Percentiles rank a stretch among this genome's conserved stretches.
Evolutionary conservation across 495 filamentous ascomycete species (phyloP).

Genomic region (Xylaria castorea): DNA sequence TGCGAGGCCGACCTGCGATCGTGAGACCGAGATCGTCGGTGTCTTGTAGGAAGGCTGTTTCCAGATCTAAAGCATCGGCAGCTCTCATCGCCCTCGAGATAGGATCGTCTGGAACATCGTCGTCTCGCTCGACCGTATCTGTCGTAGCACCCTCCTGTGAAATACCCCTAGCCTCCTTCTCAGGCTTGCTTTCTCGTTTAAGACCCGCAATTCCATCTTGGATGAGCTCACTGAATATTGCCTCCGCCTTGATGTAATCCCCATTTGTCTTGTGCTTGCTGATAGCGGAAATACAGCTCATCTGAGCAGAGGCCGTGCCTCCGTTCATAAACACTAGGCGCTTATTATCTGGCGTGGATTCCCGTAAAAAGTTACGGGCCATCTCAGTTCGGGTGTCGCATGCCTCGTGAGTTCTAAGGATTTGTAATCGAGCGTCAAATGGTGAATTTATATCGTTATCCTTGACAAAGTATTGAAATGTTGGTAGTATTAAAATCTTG

Average conservation of each 20-base stretch:
- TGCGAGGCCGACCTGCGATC: slow-evolving; percentile 39
- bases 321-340: slow-evolving; percentile 60
- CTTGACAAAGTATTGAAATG: slow-evolving; percentile 46
- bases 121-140: slow-evolving; percentile 19
- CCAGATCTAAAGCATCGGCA: slow-evolving; percentile 55
- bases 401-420: slow-evolving; percentile 51
- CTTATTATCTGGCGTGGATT: slow-evolving; percentile 46
- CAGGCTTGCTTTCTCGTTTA: slow-evolving; percentile 23
- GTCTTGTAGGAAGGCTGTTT: slow-evolving; percentile 53
- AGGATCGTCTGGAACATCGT: slow-evolving; percentile 42
- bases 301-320: slow-evolving; percentile 53
- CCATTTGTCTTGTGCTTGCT: slow-evolving; percentile 49
- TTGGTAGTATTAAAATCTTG: slow-evolving; percentile 56
- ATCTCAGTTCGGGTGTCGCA: slow-evolving; percentile 47
- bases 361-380: slow-evolving; percentile 52
- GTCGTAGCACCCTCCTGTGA: slow-evolving; percentile 8
- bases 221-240: slow-evolving; percentile 50
- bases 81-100: slow-evolving; percentile 55
- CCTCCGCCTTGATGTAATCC: slow-evolving; percentile 50
- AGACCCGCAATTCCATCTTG: slow-evolving; percentile 51
- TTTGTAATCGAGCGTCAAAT: slow-evolving; percentile 47
- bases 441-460: slow-evolving; percentile 28
- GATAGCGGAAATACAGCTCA: slow-evolving; percentile 52
- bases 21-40: slow-evolving; percentile 48
- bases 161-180: background rate